Conservation (phyloP, 768 basidiomycete genomes). For the Termitomyces eurrhizus region DNA sequence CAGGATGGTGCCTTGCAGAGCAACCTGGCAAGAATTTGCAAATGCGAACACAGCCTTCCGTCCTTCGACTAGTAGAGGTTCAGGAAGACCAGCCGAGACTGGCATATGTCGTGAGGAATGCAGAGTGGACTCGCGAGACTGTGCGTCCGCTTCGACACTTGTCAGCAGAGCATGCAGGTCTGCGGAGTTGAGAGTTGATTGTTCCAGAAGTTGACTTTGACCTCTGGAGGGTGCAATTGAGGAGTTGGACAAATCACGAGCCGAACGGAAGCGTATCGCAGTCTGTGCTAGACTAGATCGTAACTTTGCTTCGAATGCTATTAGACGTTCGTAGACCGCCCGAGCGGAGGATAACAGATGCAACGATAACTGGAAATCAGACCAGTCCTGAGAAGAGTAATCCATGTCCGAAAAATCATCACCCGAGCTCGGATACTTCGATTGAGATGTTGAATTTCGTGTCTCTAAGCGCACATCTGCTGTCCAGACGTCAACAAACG, state of each 20-base stretch:
- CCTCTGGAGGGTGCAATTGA: conserved; percentile 62
- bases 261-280: conserved; percentile 54
- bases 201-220: conserved; percentile 68
- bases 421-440: conserved; percentile 30
- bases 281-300: conserved; percentile 55
- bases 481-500: conserved; percentile 67
- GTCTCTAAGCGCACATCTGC: conserved; percentile 42
- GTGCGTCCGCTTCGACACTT: conserved; percentile 41
- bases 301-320: conserved; percentile 67
- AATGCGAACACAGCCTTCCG: conserved; percentile 57
- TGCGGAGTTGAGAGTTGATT: conserved; percentile 80
- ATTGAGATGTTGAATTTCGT: conserved; percentile 24
- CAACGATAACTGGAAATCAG: conserved; percentile 74
- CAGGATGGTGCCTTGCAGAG: conserved; percentile 80
- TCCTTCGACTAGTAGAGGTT: conserved; percentile 50
- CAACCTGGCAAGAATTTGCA: conserved; percentile 69
- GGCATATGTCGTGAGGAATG: conserved; percentile 29
- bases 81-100: conserved; percentile 20
- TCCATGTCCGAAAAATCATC: conserved; percentile 78
- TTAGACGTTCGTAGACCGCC: conserved; percentile 63
- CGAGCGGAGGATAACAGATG: conserved; percentile 83
- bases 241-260: conserved; percentile 51
- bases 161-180: conserved; percentile 66
- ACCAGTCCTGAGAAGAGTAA: conserved; percentile 89
- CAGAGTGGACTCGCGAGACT: conserved; percentile 18